Conservation (phyloP, 2,329 filamentous ascomycete species). For the Lasiodiplodia sp. region DNA sequence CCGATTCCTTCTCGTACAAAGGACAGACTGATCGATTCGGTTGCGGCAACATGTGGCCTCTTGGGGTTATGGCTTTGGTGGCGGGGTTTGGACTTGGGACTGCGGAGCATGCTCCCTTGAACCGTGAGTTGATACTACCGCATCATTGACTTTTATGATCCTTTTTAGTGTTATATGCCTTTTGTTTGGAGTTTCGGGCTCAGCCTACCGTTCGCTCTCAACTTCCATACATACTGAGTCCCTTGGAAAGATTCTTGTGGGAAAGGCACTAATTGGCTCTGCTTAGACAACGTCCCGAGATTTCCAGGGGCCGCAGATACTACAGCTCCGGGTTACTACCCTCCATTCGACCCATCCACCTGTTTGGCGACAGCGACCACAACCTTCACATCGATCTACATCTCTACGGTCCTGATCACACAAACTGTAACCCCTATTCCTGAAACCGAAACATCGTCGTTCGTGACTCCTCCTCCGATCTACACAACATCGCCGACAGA, state of each 20-base stretch:
- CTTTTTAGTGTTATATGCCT: not conserved
- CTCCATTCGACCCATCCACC: not conserved
- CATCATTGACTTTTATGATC: not conserved
- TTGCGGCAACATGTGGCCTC: slow-evolving; percentile 4
- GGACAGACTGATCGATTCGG: not conserved
- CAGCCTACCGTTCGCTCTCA: not conserved
- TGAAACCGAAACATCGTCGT: not conserved
- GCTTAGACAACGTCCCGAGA: not conserved
- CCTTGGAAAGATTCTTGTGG: too few relatives aligned
- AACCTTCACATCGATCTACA: not conserved
- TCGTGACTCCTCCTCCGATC: not conserved
- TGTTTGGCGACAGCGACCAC: not conserved
- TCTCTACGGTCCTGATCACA: not conserved
- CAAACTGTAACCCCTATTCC: not conserved
- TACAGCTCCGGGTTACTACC: not conserved
- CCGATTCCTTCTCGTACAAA: not conserved
- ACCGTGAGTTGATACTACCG: not conserved
- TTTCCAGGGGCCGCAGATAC: not conserved
- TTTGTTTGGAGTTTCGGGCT: not conserved
- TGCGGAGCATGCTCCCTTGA: not conserved
- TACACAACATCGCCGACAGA: not conserved
- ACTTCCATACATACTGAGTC: not conserved
- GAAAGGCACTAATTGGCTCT: not conserved
- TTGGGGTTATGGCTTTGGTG: not conserved
- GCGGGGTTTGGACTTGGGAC: not conserved